Conservation (phyloP, 768 basidiomycete genomes). For the Porpolomopsis calyptriformis region DNA sequence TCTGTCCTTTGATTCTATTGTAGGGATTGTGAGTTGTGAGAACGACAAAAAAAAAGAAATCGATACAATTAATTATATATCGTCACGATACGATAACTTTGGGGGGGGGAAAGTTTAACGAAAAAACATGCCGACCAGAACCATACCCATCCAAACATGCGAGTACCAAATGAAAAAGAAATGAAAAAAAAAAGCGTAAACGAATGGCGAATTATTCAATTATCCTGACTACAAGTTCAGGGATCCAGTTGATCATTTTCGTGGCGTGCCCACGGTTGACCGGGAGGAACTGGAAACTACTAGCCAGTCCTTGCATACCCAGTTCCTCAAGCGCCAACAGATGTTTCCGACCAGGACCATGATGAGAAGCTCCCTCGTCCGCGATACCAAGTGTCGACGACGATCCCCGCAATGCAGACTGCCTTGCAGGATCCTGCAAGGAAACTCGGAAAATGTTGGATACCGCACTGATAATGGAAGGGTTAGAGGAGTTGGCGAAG, state of each 20-base stretch:
- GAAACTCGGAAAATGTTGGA: conserved; percentile 70
- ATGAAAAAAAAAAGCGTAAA: too few species aligned
- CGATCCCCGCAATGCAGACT: conserved; percentile 39
- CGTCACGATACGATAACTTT: too few species aligned
- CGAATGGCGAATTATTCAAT: conserved; percentile 6
- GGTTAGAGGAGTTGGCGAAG: conserved; percentile 61
- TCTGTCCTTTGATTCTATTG: too few species aligned
- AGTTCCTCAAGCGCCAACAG: conserved; percentile 56
- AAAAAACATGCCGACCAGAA: too few species aligned
- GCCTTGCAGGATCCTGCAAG: conserved; percentile 41
- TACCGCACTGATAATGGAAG: conserved; percentile 56
- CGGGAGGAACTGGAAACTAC: conserved; percentile 60
- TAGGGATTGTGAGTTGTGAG: too few species aligned
- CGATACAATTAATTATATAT: too few species aligned
- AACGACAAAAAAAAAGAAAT: too few species aligned
- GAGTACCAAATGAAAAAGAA: too few species aligned
- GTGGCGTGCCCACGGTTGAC: conserved; percentile 42
- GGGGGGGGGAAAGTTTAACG: too few species aligned
- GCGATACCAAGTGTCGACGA: conserved; percentile 54
- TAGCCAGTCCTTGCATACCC: conserved; percentile 66
- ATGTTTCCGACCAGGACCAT: conserved; percentile 42
- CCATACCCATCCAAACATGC: too few species aligned
- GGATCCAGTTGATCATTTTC: conserved; percentile 68
- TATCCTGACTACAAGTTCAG: conserved; percentile 28
- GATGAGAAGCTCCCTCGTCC: conserved; percentile 37